Evolutionary conservation across 805 yeast species (phyloP).

Genomic region (Yarrowia hollandica): DNA sequence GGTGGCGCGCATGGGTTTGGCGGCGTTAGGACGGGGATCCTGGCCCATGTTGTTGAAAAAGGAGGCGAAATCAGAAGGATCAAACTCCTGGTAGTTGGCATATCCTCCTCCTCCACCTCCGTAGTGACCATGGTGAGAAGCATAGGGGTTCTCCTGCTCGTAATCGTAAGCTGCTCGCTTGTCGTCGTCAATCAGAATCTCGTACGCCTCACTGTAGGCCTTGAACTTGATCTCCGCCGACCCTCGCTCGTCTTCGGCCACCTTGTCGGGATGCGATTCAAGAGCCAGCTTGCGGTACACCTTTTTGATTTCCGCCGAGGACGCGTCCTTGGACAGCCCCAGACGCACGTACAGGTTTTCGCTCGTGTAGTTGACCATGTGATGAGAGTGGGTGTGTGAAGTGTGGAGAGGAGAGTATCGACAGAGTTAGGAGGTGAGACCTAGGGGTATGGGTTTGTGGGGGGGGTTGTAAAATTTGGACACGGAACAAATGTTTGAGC

Average conservation of each 20-base stretch:
- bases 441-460: neutral
- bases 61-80: slow-evolving; percentile 71
- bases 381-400: neutral
- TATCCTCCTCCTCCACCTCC: slow-evolving; percentile 42
- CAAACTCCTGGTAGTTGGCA: slow-evolving; percentile 47
- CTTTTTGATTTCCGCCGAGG: slow-evolving; percentile 69
- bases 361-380: slow-evolving; percentile 22
- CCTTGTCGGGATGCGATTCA: slow-evolving; percentile 87
- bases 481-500: too few species aligned
- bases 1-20: slow-evolving; percentile 1
- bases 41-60: slow-evolving; percentile 15
- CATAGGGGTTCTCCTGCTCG: slow-evolving; percentile 34
- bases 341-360: slow-evolving; percentile 59
- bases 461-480: neutral
- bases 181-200: slow-evolving; percentile 65
- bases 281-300: slow-evolving; percentile 86
- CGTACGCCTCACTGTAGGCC: slow-evolving; percentile 84
- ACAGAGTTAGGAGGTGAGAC: neutral
- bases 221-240: slow-evolving; percentile 78
- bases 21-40: slow-evolving; percentile 19
- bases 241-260: slow-evolving; percentile 61
- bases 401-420: neutral
- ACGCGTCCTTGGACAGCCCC: slow-evolving; percentile 66
- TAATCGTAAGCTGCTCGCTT: slow-evolving; percentile 43
- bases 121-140: slow-evolving; percentile 47